phyloP scores from a whole-genome alignment of 495 filamentous ascomycete genomes.

The Rostrohypoxylon terebratum region DNA sequence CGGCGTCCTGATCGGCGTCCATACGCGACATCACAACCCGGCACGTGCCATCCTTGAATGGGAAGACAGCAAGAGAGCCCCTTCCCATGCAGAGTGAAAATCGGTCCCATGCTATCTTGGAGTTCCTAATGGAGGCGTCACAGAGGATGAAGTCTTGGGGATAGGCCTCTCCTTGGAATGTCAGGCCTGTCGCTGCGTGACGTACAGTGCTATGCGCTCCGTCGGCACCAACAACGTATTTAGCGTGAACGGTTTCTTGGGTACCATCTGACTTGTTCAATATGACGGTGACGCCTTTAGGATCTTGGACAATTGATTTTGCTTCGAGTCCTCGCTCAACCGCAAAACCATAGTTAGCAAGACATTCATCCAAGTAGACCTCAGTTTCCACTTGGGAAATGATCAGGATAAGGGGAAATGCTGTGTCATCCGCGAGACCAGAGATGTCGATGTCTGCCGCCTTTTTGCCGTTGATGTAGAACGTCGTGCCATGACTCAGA shows the following conservation, averaged over 20 bases:
- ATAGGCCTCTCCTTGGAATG: slow-evolving; percentile 58
- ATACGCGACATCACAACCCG: slow-evolving; percentile 38
- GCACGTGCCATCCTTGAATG: slow-evolving; percentile 39
- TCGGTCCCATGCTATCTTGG: slow-evolving; percentile 32
- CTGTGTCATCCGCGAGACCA: slow-evolving; percentile 51
- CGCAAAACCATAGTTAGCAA: slow-evolving; percentile 47
- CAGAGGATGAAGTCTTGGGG: slow-evolving; percentile 60
- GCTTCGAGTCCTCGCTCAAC: slow-evolving; percentile 55
- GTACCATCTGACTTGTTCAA: slow-evolving; percentile 41
- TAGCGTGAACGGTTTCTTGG: slow-evolving; percentile 48
- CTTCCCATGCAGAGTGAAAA: slow-evolving; percentile 41
- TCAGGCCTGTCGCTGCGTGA: slow-evolving; percentile 49
- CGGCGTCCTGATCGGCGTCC: slow-evolving; percentile 3
- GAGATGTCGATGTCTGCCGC: slow-evolving; percentile 48
- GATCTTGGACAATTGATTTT: slow-evolving; percentile 51
- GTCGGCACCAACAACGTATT: slow-evolving; percentile 60
- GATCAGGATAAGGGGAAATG: slow-evolving; percentile 53
- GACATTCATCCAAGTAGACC: slow-evolving; percentile 52
- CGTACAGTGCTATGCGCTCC: slow-evolving; percentile 59
- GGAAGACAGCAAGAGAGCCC: slow-evolving; percentile 39
- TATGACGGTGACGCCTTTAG: slow-evolving; percentile 48
- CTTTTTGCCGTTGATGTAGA: slow-evolving; percentile 45
- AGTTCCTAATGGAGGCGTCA: slow-evolving; percentile 48
- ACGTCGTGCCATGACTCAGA: slow-evolving; percentile 37
- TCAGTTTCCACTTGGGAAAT: slow-evolving; percentile 59